phyloP scores from a whole-genome alignment of 2,329 filamentous ascomycete species.

The Microdochium nivale region DNA sequence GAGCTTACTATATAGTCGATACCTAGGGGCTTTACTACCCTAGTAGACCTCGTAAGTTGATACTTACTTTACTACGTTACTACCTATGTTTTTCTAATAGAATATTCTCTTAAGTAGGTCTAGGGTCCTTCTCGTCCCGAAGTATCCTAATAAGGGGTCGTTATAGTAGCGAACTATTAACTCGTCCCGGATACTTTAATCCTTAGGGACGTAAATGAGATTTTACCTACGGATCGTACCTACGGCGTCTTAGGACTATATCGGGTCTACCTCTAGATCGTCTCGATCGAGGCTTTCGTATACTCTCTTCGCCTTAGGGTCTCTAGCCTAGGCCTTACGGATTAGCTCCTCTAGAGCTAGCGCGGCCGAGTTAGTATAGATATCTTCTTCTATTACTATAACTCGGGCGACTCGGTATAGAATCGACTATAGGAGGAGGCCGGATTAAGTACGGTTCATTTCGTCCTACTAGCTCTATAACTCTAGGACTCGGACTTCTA shows the following conservation, averaged over 20 bases:
- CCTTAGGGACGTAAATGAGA: not conserved
- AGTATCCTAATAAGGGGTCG: conserved; percentile 3
- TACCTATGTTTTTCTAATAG: conserved; percentile 1
- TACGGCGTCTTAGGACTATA: not conserved
- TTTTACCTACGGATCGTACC: not conserved
- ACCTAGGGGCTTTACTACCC: not conserved
- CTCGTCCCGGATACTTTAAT: not conserved
- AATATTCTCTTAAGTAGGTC: not conserved
- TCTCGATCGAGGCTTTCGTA: not conserved
- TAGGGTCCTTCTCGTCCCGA: conserved; percentile 1
- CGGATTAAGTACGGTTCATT: not conserved
- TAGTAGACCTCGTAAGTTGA: conserved; percentile 1
- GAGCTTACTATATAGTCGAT: conserved; percentile 1
- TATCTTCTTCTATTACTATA: not conserved
- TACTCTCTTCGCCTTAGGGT: not conserved
- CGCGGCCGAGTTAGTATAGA: not conserved
- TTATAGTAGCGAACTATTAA: not conserved
- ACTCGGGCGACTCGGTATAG: not conserved
- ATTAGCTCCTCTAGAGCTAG: not conserved
- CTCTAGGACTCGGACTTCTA: not conserved
- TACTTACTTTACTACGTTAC: not conserved
- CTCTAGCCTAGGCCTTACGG: not conserved
- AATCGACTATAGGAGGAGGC: not conserved
- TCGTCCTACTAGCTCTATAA: not conserved
- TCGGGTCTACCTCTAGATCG: not conserved